A percentile compares a stretch with the other conserved stretches of the same genome.
phyloP scores from a whole-genome alignment of 202 grass and related monocot species.

The Zizania palustris region DNA sequence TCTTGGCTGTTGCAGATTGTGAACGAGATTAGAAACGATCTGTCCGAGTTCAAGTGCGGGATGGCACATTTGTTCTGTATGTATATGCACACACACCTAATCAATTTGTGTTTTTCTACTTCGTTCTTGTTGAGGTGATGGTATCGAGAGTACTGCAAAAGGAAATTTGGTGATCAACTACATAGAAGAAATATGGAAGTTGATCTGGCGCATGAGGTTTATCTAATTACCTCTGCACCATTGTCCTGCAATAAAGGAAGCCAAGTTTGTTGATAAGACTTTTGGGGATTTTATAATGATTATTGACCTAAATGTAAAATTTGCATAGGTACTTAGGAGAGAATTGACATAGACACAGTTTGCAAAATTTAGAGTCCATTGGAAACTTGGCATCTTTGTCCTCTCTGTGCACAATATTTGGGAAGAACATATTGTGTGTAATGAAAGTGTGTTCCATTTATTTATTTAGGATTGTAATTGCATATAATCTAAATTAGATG shows the following conservation, averaged over 20 bases:
- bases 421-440: background rate
- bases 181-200: background rate
- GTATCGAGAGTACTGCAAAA: background rate
- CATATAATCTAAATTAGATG: conserved; percentile 1
- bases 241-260: background rate
- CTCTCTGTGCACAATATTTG: background rate
- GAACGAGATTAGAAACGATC: conserved; percentile 70
- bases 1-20: conserved; percentile 55
- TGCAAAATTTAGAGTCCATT: background rate
- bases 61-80: conserved; percentile 92
- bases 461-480: background rate
- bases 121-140: background rate
- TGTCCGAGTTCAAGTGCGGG: conserved; percentile 82
- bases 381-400: background rate
- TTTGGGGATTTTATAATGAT: background rate
- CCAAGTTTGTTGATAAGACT: background rate
- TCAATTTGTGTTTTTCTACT: background rate
- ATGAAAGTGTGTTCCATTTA: background rate
- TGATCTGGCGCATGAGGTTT: background rate
- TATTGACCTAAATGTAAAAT: background rate
- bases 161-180: background rate
- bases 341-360: background rate
- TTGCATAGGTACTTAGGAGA: background rate
- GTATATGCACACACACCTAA: background rate
- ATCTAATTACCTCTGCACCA: background rate